Conservation (phyloP, 2,329 filamentous ascomycete species). For the Verticillium nonalfalfae region DNA sequence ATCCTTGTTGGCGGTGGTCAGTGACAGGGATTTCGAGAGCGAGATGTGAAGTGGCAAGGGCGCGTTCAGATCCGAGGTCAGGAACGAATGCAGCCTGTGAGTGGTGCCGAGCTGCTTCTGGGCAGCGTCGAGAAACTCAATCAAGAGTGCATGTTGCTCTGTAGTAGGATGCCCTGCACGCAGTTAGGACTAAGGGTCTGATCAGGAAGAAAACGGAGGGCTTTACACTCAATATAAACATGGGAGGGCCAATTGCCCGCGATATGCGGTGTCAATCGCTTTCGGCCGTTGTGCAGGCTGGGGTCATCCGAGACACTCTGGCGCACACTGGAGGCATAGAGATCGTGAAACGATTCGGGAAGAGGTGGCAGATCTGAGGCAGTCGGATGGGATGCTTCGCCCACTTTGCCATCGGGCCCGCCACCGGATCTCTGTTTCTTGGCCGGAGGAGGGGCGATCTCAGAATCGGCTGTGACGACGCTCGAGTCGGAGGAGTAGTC, state of each 20-base stretch:
- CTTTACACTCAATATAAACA: conserved; percentile 83
- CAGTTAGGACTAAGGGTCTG: conserved; percentile 2
- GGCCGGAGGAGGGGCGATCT: conserved; percentile 23
- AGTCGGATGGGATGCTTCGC: neutral
- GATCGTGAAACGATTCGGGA: conserved; percentile 74
- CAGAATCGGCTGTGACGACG: conserved; percentile 15
- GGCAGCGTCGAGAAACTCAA: conserved; percentile 31
- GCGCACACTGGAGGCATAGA: conserved; percentile 79
- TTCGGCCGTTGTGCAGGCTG: conserved; percentile 76
- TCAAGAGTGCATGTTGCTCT: conserved; percentile 40
- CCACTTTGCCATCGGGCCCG: neutral
- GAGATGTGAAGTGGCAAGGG: conserved; percentile 84
- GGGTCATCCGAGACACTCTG: conserved; percentile 77
- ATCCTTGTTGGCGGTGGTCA: conserved; percentile 67
- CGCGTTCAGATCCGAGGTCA: conserved; percentile 71
- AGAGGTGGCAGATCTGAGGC: conserved; percentile 58
- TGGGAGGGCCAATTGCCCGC: conserved; percentile 91
- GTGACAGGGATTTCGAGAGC: conserved; percentile 72
- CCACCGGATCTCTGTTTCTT: conserved; percentile 26
- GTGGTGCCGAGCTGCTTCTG: conserved; percentile 21
- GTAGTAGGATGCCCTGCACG: conserved; percentile 46
- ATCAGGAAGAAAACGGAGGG: neutral
- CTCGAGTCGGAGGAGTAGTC: conserved; percentile 52
- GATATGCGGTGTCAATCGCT: conserved; percentile 74
- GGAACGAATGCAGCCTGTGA: conserved; percentile 55